Base-by-base conservation (phyloP, 139 green algal genomes). In the Coelastrella sp. region DNA sequence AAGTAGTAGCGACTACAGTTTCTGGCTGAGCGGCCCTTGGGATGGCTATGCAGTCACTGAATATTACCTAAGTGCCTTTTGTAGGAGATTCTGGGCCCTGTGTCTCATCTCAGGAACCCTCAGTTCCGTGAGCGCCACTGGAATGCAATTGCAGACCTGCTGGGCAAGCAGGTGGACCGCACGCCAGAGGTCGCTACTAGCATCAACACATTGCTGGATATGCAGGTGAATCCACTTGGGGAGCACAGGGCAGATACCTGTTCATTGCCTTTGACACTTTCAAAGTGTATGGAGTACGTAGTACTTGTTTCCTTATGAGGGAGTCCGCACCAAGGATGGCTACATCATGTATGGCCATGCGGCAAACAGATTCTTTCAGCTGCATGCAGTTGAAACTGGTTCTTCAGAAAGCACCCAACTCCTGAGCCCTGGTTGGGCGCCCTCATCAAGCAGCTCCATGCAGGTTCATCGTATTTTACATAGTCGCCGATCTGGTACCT, bases 111-210 rank as follows among this genome's bases (percentile, higher is more conserved):
- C 89, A 92, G 94, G 66, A 98, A 98, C 90, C 35, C 79, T 0
- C 66, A 92, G 65, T 79, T 98, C 22, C 94, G 93, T 87, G 92
- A 96, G 74, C 85, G 95, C 6, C 96, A 98, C 92, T 98, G 96
- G 96, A 82, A 86, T 57, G 96, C 97, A 88, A 89, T 97, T 15
- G 88, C 94, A 25, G 93, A 92, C 17, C 66, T 84, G 24, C 68
- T 96, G n/a, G 82, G 87, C 5, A 22, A 68, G 10, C 58, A 84
- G 19, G 63, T 92, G 7, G 76, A 82, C 83, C 87, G 82, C 25
- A 87, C 25, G 12, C 72, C 84, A 59, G 70, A 17, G 6, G 84
- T 70, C 19, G 7, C 22, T 22, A 84, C 72, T 74, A 84, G 73
- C 74, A 90, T 84, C 19, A n/a, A 57, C 11, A 68, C 56, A 22